Base-by-base conservation (phyloP, 2,329 filamentous ascomycete species). In the Talaromyces sp. region DNA sequence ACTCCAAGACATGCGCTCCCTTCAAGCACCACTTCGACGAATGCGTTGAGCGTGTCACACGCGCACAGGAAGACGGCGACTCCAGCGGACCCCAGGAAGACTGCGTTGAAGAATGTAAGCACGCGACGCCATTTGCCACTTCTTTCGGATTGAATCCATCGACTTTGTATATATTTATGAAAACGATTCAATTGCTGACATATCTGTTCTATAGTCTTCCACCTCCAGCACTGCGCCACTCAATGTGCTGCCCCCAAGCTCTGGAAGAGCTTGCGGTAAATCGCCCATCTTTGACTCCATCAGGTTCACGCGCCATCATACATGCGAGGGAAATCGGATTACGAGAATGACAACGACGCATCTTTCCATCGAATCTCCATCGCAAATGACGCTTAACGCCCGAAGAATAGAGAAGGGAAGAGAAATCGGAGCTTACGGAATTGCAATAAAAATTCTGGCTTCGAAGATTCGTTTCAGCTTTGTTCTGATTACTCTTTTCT, bases 41-140 rank as follows among this genome's bases (percentile, higher is more conserved):
- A 83, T 99, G 95, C 80, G 93, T 94, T 73, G 93, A 97, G 87
- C 93, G 95, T 74, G 95, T 99, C 72, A 92, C 88, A 67, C 81
- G 70, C 74, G 80, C 85, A 76, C 78, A 84, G 73, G 87, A 92
- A 75, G 87, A 90, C 72, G 86, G 89, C 70, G 88, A 90, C 73
- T 84, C 85, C 81, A 88, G 89, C 81, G 89, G 84, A 64, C 83
- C 89, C 73, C 88, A 91, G 75, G 95, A 99, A 87, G 93, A 98
- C 84, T 99, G 95, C 76, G 92, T 98, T 72, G 95, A 99, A 85
- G 95, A 99, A 85, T 99, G 95, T 98, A 90, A 82, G 93, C 88
- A 47, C 24, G 10, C 62, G 39, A 48, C 31, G 14, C 31, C 52
- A 37, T 39, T 39, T 24, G n/a, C 19, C 52, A 35, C 27, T 22